Conservation (phyloP, 116 monocot species). For the Phalaenopsis hybrid region DNA sequence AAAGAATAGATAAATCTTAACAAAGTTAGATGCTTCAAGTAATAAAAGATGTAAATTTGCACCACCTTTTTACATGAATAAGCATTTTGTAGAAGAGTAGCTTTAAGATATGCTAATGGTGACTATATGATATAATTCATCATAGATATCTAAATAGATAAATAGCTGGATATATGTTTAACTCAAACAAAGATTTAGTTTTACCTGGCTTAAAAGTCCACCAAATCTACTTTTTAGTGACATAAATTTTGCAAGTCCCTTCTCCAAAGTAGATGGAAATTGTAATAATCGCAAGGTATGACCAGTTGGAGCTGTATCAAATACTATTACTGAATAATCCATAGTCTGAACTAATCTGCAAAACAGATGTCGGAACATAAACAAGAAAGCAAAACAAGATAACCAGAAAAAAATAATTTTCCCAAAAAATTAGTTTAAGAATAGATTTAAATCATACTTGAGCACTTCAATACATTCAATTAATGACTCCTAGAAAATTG, state of each 20-base stretch:
- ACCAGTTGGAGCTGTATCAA: conserved; percentile 98
- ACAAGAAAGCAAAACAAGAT: conserved; percentile 4
- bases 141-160: not conserved
- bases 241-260: conserved; percentile 85
- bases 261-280: conserved; percentile 89
- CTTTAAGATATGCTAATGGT: too few relatives aligned
- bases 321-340: conserved; percentile 98
- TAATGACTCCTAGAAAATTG: not conserved
- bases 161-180: not conserved
- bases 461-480: not conserved
- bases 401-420: not conserved
- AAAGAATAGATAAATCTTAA: not conserved
- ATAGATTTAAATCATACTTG: not conserved
- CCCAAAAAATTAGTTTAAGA: not conserved
- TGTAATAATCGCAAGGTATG: conserved; percentile 86
- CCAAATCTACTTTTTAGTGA: conserved; percentile 83
- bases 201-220: conserved; percentile 76
- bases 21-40: not conserved
- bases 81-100: not conserved
- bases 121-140: not conserved
- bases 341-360: conserved; percentile 93
- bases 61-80: not conserved
- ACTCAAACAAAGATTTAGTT: conserved; percentile 4
- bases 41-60: not conserved
- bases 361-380: conserved; percentile 8